Conservation (phyloP, 1,284 basidiomycete genomes). For the Amylostereum areolatum region DNA sequence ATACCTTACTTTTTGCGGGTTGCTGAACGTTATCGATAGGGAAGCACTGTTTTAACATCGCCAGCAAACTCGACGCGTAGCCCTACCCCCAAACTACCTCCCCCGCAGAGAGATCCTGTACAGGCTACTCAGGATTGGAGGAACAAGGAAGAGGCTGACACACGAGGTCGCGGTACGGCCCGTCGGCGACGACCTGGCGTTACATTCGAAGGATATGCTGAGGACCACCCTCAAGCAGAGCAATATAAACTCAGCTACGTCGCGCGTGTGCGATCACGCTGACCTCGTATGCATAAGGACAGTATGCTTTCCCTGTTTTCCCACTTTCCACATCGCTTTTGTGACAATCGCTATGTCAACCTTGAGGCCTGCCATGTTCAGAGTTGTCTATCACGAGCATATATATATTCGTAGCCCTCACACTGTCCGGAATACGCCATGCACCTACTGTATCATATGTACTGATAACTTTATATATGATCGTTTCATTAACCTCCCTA, state of each 20-base stretch:
- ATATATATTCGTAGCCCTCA: too few relatives aligned
- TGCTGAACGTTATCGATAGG: slow-evolving; percentile 25
- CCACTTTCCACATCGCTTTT: too few relatives aligned
- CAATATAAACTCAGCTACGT: slow-evolving; percentile 9
- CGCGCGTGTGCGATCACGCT: background rate
- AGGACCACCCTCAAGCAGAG: slow-evolving; percentile 33
- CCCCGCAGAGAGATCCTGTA: slow-evolving; percentile 55
- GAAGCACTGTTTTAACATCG: slow-evolving; percentile 67
- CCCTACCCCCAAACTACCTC: slow-evolving; percentile 45
- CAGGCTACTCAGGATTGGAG: slow-evolving; percentile 64
- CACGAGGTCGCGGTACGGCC: slow-evolving; percentile 31
- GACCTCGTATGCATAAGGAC: too few relatives aligned
- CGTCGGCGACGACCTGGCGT: slow-evolving; percentile 61
- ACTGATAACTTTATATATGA: too few relatives aligned
- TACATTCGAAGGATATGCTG: slow-evolving; percentile 54
- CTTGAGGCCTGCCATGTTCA: too few relatives aligned
- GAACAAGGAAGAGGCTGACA: slow-evolving; percentile 38
- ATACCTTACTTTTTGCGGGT: slow-evolving; percentile 9
- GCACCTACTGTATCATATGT: too few relatives aligned
- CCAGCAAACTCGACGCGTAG: slow-evolving; percentile 65
- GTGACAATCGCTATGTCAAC: too few relatives aligned
- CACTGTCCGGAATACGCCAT: too few relatives aligned
- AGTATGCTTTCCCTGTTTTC: too few relatives aligned
- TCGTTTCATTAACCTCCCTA: too few relatives aligned
- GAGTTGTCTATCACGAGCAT: too few relatives aligned